These are phyloP conservation scores for Neotropicomus parvogracilis DNA, from an alignment of 1,284 basidiomycete species.

Conservation along the genomic window DNA sequence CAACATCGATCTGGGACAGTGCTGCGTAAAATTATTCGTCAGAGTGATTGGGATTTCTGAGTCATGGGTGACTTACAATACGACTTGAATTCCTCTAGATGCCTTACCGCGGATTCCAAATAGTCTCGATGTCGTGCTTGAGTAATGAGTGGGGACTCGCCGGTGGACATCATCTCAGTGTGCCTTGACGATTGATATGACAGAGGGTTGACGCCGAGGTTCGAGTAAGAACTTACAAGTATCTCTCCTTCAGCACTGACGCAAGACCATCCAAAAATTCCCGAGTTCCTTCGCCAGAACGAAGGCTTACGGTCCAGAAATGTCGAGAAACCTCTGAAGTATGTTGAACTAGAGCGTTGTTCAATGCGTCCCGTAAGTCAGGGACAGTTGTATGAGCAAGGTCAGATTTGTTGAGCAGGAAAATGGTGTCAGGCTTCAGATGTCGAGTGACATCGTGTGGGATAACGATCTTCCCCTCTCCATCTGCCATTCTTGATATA, in stretches of 20 bases:
- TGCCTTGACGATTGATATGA: conserved; percentile 13
- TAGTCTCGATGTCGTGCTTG: conserved; percentile 77
- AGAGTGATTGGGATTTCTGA: conserved; percentile 6
- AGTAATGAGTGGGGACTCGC: conserved; percentile 60
- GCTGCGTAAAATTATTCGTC: conserved; percentile 18
- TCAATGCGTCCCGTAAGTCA: conserved; percentile 10
- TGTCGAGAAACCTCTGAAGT: not conserved
- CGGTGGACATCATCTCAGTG: conserved; percentile 20
- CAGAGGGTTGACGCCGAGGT: not conserved
- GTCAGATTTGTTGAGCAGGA: conserved; percentile 77
- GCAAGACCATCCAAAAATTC: conserved; percentile 60
- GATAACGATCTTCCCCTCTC: conserved; percentile 32
- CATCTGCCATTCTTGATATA: conserved; percentile 15
- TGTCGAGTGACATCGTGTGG: conserved; percentile 47
- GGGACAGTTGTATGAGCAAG: conserved; percentile 32
- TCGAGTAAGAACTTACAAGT: conserved; percentile 20
- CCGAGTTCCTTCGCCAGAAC: conserved; percentile 52
- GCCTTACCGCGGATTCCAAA: conserved; percentile 60
- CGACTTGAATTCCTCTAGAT: conserved; percentile 64
- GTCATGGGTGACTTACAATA: conserved; percentile 46
- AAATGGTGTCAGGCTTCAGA: conserved; percentile 51
- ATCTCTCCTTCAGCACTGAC: conserved; percentile 53
- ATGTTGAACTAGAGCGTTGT: conserved; percentile 7
- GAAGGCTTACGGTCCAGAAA: conserved; percentile 63
- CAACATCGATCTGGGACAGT: conserved; percentile 55